Evolutionary conservation across 305 asterid genomes (phyloP), one percentile per base, ranked within the genome.

Genomic region (Fraxinus xanthoxyloides): DNA sequence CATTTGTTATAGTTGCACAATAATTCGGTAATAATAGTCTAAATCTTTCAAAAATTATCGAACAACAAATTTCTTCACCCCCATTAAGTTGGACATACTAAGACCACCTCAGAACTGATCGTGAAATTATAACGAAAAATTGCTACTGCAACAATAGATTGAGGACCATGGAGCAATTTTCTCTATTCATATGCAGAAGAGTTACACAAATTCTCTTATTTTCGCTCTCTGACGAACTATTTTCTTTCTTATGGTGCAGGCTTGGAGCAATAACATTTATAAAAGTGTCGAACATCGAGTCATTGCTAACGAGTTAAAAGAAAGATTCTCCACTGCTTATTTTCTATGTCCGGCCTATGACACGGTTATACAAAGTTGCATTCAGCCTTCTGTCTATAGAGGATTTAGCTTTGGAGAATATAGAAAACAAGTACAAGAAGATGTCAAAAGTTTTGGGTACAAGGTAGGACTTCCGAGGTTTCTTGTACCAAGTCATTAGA

Each of bases 221-320:
- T 32, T 70, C 15, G 13, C 36, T 70, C 31, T 15, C 31, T 70
- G 76, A 72, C 26, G 48, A 72, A 7, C 24, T 36, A 2, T 72
- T 72, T 72, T 23, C 46, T 17, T 72, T 72, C 26, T 72, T 2
- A 51, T 13, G 72, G 54, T 81, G 86, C 89, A 92, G 97, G 97
- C 94, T 17, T 92, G 93, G 95, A 92, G 97, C 86, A 90, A 92
- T 75, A 82, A 86, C 24, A 74, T 84, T 10, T 91, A 92, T 74
- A 90, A 75, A 56, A 92, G 97, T 69, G 94, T 92, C 15, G 89
- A 89, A 30, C 97, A 92, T 80, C 88, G 95, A 12, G 97, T 92
- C 6, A 87, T 91, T 85, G 84, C 89, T 6, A 91, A 91, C 69
- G 81, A 86, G 13, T 3, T 1, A 4, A 84, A 63, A 32, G 95